Evolutionary conservation across 148 eudicot species (phyloP).

Genomic region (Gaultheria prostrata): DNA sequence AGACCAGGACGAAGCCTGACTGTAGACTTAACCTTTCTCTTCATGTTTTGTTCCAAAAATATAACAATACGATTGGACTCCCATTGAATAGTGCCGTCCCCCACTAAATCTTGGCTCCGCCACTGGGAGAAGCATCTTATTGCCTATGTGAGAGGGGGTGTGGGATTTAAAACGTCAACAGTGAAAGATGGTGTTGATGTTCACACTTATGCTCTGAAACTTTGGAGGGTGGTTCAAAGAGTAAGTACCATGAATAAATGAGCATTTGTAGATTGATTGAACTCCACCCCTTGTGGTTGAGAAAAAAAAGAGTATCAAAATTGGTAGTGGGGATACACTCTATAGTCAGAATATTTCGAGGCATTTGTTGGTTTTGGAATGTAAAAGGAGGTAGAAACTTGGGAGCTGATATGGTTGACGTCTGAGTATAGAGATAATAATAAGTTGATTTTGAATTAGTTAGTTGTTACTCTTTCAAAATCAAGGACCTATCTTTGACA

Average conservation of each 20-base stretch:
- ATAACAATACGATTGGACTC: too few relatives aligned
- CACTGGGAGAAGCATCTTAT: not conserved
- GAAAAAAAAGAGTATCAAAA: not conserved
- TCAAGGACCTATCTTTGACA: not conserved
- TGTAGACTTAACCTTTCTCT: too few relatives aligned
- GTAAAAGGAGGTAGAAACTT: not conserved
- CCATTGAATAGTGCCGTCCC: too few relatives aligned
- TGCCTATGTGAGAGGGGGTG: not conserved
- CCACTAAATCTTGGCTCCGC: too few relatives aligned
- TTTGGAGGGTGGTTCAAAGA: not conserved
- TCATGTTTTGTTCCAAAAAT: too few relatives aligned
- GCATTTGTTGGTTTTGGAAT: conserved; percentile 4
- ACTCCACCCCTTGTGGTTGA: not conserved
- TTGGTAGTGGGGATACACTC: not conserved
- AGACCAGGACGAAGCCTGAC: too few relatives aligned
- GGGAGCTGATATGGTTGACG: not conserved
- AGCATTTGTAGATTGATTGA: not conserved
- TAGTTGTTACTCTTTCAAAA: not conserved
- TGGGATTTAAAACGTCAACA: not conserved
- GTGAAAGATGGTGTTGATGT: not conserved
- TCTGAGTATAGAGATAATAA: not conserved
- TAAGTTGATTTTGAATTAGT: not conserved
- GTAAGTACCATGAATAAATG: not conserved
- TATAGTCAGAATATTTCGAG: not conserved
- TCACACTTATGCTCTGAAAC: not conserved